Conservation (phyloP, 441 rosid genomes). For the Mallotus repandus region DNA sequence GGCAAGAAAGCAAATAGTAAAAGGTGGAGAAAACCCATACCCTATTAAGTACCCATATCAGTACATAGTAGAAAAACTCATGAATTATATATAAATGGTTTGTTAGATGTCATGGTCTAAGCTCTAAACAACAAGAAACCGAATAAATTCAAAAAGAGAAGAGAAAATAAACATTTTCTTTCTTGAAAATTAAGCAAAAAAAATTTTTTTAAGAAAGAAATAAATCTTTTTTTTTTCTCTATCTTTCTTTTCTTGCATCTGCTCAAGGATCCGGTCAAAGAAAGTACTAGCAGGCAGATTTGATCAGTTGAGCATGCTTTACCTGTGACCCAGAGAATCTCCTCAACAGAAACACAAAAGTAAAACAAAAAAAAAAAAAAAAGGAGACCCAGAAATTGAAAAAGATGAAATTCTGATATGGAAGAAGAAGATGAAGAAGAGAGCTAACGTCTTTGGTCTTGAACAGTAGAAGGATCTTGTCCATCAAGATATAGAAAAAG, state of each 20-base stretch:
- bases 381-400: background rate
- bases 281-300: conserved; percentile 41
- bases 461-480: conserved; percentile 58
- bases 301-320: conserved; percentile 54
- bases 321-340: conserved; percentile 56
- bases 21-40: conserved; percentile 25
- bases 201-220: background rate
- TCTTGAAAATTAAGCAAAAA: background rate
- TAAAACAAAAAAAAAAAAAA: background rate
- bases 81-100: too few relatives aligned
- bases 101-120: too few relatives aligned
- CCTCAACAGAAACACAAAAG: conserved; percentile 27
- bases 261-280: conserved; percentile 79
- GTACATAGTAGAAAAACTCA: background rate
- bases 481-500: conserved; percentile 92
- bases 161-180: background rate
- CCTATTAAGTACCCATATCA: conserved; percentile 25
- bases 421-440: conserved; percentile 4
- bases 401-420: background rate
- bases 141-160: conserved; percentile 5
- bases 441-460: conserved; percentile 71
- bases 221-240: conserved; percentile 1
- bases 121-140: conserved; percentile 9
- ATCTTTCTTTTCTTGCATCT: conserved; percentile 7
- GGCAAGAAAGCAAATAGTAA: background rate